Conservation (phyloP, 305 asterid species). For the Fraxinus sp. region DNA sequence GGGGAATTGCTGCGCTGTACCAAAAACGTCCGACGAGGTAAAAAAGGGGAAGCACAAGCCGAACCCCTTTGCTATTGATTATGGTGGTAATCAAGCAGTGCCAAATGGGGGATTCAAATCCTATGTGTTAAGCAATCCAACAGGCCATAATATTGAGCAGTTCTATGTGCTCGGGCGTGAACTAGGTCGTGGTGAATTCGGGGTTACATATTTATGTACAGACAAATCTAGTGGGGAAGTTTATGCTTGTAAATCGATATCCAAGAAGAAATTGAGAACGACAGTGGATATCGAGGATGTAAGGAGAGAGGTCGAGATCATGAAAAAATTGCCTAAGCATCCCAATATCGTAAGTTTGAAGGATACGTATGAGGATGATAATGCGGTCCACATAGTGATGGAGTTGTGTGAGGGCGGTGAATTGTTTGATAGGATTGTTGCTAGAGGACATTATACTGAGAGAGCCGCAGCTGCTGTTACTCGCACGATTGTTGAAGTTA, state of each 20-base stretch:
- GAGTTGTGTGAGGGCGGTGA: conserved; percentile 30
- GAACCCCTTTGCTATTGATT: background rate
- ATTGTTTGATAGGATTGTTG: conserved; percentile 27
- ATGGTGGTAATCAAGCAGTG: background rate
- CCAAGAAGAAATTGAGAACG: conserved; percentile 22
- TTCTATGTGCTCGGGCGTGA: conserved; percentile 10
- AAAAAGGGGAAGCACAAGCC: background rate
- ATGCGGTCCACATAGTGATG: conserved; percentile 29
- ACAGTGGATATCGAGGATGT: conserved; percentile 24
- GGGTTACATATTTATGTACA: conserved; percentile 19
- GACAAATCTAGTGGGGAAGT: conserved; percentile 10
- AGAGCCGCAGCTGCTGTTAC: conserved; percentile 22
- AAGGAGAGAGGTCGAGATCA: conserved; percentile 23
- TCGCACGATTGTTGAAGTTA: conserved; percentile 22
- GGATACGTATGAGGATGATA: conserved; percentile 22
- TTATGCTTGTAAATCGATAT: conserved; percentile 21
- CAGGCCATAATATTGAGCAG: conserved; percentile 7
- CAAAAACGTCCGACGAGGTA: background rate
- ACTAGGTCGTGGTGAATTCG: conserved; percentile 27
- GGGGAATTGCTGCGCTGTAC: background rate
- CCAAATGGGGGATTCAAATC: background rate
- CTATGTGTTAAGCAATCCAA: background rate
- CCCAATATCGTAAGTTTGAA: conserved; percentile 19
- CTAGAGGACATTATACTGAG: conserved; percentile 29
- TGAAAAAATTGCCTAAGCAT: conserved; percentile 23